Evolutionary conservation across 2,329 filamentous ascomycete genomes (phyloP), one percentile per base, ranked within the genome.

Genomic region (Diaporthe sp.): DNA sequence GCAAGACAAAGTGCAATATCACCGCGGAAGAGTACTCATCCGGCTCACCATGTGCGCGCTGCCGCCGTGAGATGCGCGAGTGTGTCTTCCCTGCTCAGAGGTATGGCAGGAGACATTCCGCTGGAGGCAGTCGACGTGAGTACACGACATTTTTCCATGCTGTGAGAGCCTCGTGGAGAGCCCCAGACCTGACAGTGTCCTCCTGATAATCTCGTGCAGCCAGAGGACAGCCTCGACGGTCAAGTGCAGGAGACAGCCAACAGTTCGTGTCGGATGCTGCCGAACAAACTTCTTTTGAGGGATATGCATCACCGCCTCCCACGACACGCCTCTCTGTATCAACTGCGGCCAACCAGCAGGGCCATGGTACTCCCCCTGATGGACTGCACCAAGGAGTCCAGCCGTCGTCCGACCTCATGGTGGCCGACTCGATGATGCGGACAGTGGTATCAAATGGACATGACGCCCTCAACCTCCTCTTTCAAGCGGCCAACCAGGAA

Each of bases 31-130:
- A 59, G 56, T 59, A 59, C 56, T 15, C 56, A 22, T 59, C 35
- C 56, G 56, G 56, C n/a, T 59, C 35, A 2, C 56, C 35, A n/a
- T 59, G 56, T 10, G 56, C 56, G 19, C 56, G 56, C n/a, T 42
- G 56, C 35, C 56, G 56, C 13, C 56, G 56, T 59, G 56, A 59
- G 56, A 59, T 42, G 56, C 56, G 56, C 22, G 56, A 59, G 35
- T 59, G 56, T 59, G 8, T 42, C n/a, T 59, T 59, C 35, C 56
- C 56, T 59, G 56, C 56, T n/a, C 56, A 59, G n/a, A 22, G 56
- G 1, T 35, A 59, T 59, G 35, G 56, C 2, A 59, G 32, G 12
- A 59, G 35, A 19, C 56, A 59, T n/a, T 59, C 56, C 0, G 3
- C 27, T 6, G 35, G 58, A 4, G 58, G 58, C 6, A 42, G 13